A percentile compares a stretch with the other conserved stretches of the same genome.
Evolutionary conservation across 768 basidiomycete genomes (phyloP).

Genomic region (Auriscalpium vulgare): DNA sequence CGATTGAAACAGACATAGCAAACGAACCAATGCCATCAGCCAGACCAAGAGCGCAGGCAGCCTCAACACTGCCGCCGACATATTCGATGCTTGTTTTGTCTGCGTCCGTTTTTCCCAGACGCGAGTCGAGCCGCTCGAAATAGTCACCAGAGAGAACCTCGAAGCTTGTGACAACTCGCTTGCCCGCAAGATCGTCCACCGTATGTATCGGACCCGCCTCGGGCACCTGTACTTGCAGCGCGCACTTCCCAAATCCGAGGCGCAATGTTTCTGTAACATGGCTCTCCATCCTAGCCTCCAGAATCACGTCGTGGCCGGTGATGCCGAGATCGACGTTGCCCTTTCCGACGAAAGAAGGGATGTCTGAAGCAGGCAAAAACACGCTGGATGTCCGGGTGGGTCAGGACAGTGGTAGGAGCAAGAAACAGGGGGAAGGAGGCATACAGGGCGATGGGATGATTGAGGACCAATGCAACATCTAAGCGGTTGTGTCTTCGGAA

Average conservation of each 20-base stretch:
- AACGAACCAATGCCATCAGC: conserved; percentile 91
- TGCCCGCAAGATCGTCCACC: conserved; percentile 78
- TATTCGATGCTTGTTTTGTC: conserved; percentile 82
- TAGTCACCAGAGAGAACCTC: conserved; percentile 79
- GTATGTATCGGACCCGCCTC: conserved; percentile 60
- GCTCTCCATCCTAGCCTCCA: conserved; percentile 78
- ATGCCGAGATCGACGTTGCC: conserved; percentile 96
- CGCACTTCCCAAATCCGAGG: conserved; percentile 90
- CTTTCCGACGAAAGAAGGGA: conserved; percentile 97
- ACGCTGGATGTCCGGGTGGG: conserved; percentile 43
- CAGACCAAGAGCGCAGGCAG: conserved; percentile 91
- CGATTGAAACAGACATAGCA: not conserved
- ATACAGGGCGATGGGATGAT: conserved; percentile 90
- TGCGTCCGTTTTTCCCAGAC: conserved; percentile 41
- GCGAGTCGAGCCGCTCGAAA: conserved; percentile 60
- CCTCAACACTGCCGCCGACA: conserved; percentile 96
- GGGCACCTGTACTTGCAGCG: conserved; percentile 86
- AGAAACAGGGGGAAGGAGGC: conserved; percentile 18
- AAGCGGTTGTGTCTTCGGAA: conserved; percentile 82
- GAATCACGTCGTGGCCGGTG: conserved; percentile 95
- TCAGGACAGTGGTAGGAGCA: not conserved
- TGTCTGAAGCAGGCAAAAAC: conserved; percentile 94
- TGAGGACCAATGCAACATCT: conserved; percentile 89
- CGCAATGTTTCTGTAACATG: conserved; percentile 73
- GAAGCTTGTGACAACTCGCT: conserved; percentile 91